A percentile compares a stretch with the other conserved stretches of the same genome.
Evolutionary conservation across 768 basidiomycete genomes (phyloP).

Genomic region (Auricularia heimuer): DNA sequence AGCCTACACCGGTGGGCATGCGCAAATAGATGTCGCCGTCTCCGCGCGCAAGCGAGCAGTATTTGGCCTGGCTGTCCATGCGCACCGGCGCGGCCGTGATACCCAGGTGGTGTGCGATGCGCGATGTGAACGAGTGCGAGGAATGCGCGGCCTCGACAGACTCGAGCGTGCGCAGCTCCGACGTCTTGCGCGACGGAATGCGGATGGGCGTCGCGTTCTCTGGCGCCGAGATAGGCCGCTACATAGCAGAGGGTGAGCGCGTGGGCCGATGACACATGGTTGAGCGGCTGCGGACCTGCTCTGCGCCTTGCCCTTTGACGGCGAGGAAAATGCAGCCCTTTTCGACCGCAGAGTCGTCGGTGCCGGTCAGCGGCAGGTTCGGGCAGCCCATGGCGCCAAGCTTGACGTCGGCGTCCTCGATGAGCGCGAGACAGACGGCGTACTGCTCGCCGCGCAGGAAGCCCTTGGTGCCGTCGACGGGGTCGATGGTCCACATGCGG

Average conservation of each 20-base stretch:
- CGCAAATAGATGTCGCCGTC: constrained; percentile 77
- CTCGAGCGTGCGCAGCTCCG: constrained; percentile 66
- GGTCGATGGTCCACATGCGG: constrained; percentile 80
- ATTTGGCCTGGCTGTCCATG: constrained; percentile 98
- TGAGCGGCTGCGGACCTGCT: constrained; percentile 38
- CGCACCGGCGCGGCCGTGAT: constrained; percentile 58
- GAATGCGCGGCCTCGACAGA: constrained; percentile 89
- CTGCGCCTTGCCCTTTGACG: constrained; percentile 75
- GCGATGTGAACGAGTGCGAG: constrained; percentile 75
- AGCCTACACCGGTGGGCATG: constrained; percentile 69
- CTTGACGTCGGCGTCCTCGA: constrained; percentile 67
- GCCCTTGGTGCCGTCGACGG: constrained; percentile 90
- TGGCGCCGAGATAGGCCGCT: constrained; percentile 46
- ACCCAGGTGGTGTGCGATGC: constrained; percentile 55
- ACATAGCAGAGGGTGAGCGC: background rate
- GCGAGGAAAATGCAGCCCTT: constrained; percentile 82
- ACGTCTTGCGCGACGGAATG: constrained; percentile 42
- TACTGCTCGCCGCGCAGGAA: constrained; percentile 90
- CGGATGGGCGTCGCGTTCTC: constrained; percentile 35
- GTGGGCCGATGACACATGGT: background rate
- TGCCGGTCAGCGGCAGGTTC: constrained; percentile 59
- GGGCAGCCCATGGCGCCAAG: constrained; percentile 89
- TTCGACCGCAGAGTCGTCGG: constrained; percentile 39
- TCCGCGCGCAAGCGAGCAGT: constrained; percentile 74
- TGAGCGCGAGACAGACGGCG: constrained; percentile 81